Evolutionary conservation across 2,329 filamentous ascomycete genomes (phyloP), one percentile per base, ranked within the genome.

Genomic region (Lachnellula arida): DNA sequence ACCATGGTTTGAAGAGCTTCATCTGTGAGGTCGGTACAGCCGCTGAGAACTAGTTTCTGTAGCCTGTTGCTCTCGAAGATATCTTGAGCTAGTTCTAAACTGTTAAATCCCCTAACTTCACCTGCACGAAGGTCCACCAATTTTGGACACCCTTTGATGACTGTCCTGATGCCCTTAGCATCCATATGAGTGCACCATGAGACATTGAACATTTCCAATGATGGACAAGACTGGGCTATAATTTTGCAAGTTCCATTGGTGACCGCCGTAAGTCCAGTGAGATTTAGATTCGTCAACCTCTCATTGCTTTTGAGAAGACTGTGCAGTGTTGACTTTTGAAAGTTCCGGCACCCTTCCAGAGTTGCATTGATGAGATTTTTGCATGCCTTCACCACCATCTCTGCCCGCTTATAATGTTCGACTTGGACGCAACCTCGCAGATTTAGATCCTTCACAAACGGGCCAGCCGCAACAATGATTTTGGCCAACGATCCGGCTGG

Each of bases 131-230:
- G 76, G 65, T 97, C 92, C 53, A 78, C 87, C 53, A 99, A 75
- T 52, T 79, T 85, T 0, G 80, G 77, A 67, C 94, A 97, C 2
- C 81, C 81, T 57, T 87, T 78, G 0, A 97, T 75, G 2, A 99
- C 80, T 51, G 81, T 81, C 60, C 80, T 83, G 53, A 97, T 75
- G 4, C 91, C 92, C 12, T 81, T 77, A 8, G 89, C 87, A 67
- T 94, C 87, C 68, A 97, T 84, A 58, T 91, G 87, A 62, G 85
- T 86, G 74, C 94, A 99, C 91, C 93, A 97, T 0, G 91, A 96
- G 19, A 97, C 82, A 66, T 97, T 95, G 62, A 97, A 80, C 54
- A 82, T 80, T 71, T 96, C 86, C n/a, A 99, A 77, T 49, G 87
- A 85, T 1, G 86, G 85, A 65, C 93, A 97, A 40, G 87, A 86